Percentiles rank a stretch among this genome's conserved stretches.
Evolutionary conservation across 176 grass and related monocot genomes (phyloP).

Genomic region (Bothriochloa decipiens): DNA sequence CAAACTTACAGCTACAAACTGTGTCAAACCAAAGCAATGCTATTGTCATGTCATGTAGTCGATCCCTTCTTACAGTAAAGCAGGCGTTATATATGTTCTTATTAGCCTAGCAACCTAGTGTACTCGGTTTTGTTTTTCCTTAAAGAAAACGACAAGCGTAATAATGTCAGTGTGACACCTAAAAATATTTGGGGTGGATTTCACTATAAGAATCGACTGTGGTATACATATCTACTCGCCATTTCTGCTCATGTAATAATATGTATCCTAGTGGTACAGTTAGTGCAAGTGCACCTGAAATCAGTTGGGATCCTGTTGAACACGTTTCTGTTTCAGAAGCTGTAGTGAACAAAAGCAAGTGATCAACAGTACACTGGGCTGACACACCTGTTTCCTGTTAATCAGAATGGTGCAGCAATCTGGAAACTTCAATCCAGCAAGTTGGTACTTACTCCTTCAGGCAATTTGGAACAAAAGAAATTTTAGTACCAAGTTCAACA

Average conservation of each 20-base stretch:
- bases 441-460: conserved; percentile 18
- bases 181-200: not conserved
- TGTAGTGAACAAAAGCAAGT: conserved; percentile 26
- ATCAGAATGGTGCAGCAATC: not conserved
- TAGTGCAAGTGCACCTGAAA: conserved; percentile 37
- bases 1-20: not conserved
- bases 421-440: conserved; percentile 16
- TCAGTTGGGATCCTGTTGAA: conserved; percentile 26
- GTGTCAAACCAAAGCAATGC: not conserved
- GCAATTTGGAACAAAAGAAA: conserved; percentile 21
- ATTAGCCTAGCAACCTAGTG: not conserved
- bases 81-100: not conserved
- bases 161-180: not conserved
- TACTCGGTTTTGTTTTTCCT: no score
- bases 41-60: not conserved
- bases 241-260: conserved; percentile 31
- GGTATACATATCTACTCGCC: conserved; percentile 1
- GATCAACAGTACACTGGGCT: conserved; percentile 12
- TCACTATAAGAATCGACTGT: conserved; percentile 7
- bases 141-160: not conserved
- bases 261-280: conserved; percentile 28
- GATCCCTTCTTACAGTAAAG: not conserved
- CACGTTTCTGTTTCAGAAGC: conserved; percentile 25
- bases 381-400: not conserved
- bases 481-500: not conserved